These are phyloP conservation scores for Heliosperma pusillum DNA, from an alignment of 148 eudicot genomes.

Conservation along the genomic window DNA sequence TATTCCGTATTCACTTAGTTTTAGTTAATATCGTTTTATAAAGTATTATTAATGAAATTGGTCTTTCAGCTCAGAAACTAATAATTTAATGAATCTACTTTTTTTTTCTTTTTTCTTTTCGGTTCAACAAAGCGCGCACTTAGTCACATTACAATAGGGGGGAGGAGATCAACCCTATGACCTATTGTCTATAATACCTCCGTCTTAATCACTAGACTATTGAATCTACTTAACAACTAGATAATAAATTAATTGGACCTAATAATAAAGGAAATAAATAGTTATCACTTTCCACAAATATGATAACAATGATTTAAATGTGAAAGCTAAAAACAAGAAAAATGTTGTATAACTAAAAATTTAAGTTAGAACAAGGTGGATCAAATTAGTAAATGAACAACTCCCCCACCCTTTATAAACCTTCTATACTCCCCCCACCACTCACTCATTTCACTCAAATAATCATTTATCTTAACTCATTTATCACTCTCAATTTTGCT, in stretches of 20 bases:
- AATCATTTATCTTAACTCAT: neutral
- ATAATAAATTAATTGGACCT: neutral
- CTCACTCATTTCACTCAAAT: neutral
- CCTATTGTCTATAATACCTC: too few species aligned
- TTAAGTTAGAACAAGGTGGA: neutral
- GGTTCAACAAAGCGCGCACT: too few species aligned
- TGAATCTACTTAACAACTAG: neutral
- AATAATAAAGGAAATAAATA: neutral
- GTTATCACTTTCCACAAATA: neutral
- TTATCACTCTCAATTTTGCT: conserved; percentile 1
- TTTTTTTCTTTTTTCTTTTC: too few species aligned
- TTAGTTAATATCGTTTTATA: too few species aligned
- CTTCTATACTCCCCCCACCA: conserved; percentile 1
- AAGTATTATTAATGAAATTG: too few species aligned
- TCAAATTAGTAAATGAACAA: neutral
- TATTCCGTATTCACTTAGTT: too few species aligned
- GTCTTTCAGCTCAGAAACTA: too few species aligned
- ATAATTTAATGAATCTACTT: too few species aligned
- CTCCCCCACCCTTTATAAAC: neutral
- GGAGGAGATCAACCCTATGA: too few species aligned
- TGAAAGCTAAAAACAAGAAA: neutral
- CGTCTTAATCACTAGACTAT: too few species aligned
- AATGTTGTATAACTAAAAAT: neutral
- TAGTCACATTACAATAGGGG: too few species aligned
- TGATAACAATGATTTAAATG: too few species aligned